phyloP scores from a whole-genome alignment of 2,329 filamentous ascomycete genomes.

The Plectosphaerella cucumerina region DNA sequence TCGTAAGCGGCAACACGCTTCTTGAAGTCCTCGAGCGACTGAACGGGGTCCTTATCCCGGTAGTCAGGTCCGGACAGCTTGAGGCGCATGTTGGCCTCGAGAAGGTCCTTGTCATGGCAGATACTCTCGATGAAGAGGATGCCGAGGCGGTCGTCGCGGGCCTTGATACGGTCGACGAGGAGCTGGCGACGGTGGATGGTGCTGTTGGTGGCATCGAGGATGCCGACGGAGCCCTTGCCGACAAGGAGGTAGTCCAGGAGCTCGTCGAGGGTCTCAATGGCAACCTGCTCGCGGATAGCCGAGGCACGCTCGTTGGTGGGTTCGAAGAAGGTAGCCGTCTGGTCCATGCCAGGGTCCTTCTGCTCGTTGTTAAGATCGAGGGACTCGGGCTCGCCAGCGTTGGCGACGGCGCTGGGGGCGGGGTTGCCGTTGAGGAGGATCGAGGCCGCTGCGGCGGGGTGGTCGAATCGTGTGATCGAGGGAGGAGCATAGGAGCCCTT shows the following conservation, averaged over 20 bases:
- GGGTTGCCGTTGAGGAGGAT: conserved; percentile 54
- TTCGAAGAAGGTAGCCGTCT: conserved; percentile 92
- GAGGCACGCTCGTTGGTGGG: conserved; percentile 80
- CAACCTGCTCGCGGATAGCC: conserved; percentile 83
- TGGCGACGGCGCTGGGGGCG: conserved; percentile 36
- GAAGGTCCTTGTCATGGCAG: conserved; percentile 75
- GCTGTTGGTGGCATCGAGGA: conserved; percentile 96
- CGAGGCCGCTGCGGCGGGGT: conserved; percentile 50
- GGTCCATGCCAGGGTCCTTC: conserved; percentile 61
- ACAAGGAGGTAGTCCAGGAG: conserved; percentile 83
- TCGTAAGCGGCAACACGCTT: conserved; percentile 89
- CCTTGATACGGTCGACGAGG: conserved; percentile 77
- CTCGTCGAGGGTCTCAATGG: conserved; percentile 88
- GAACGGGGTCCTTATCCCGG: conserved; percentile 82
- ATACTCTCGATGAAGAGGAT: conserved; percentile 95
- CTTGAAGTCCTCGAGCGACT: conserved; percentile 87
- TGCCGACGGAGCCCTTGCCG: conserved; percentile 82
- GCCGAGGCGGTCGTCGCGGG: conserved; percentile 79
- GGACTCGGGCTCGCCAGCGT: conserved; percentile 11
- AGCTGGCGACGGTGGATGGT: conserved; percentile 80
- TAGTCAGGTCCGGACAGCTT: conserved; percentile 97
- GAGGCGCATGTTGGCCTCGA: conserved; percentile 95
- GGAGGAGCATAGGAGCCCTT: conserved; percentile 38
- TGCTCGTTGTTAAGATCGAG: conserved; percentile 28
- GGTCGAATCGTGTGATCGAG: conserved; percentile 25